phyloP scores from a whole-genome alignment of 176 grass and related monocot genomes.

The Zoysia japonica region DNA sequence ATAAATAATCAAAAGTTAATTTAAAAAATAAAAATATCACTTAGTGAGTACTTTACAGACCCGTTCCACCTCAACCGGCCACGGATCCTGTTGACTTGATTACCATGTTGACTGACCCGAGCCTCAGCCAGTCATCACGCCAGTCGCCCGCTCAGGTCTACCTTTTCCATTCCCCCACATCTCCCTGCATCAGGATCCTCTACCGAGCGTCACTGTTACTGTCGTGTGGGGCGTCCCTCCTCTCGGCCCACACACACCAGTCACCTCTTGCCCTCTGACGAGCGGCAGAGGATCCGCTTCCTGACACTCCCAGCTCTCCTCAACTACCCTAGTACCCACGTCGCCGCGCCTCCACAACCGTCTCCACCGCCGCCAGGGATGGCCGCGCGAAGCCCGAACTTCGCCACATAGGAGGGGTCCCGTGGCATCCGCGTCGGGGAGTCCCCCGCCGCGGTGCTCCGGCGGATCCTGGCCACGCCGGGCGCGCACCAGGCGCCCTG shows the following conservation, averaged over 20 bases:
- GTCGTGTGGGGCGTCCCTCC: no score
- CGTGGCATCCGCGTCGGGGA: constrained; percentile 33
- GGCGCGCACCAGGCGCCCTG: constrained; percentile 77
- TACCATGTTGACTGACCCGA: not conserved
- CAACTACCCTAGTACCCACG: not conserved
- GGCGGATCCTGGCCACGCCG: constrained; percentile 60
- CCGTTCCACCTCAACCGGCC: not conserved
- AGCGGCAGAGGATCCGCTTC: no score
- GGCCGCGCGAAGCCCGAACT: constrained; percentile 36
- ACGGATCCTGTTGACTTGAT: constrained; percentile 18
- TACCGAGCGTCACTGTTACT: no score
- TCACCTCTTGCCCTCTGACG: no score
- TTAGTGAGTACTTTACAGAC: no score
- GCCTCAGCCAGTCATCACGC: not conserved
- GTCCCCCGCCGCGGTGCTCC: constrained; percentile 50
- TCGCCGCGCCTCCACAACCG: not conserved
- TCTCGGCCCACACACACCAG: no score
- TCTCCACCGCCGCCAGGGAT: constrained; percentile 14
- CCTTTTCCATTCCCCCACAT: not conserved
- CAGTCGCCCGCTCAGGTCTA: not conserved
- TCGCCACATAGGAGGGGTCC: constrained; percentile 25
- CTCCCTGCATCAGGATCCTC: not conserved
- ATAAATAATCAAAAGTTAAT: no score
- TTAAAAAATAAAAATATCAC: no score
- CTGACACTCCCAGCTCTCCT: not conserved